phyloP scores from a whole-genome alignment of 345 rosid genomes.

The Melaleuca alternifolia region DNA sequence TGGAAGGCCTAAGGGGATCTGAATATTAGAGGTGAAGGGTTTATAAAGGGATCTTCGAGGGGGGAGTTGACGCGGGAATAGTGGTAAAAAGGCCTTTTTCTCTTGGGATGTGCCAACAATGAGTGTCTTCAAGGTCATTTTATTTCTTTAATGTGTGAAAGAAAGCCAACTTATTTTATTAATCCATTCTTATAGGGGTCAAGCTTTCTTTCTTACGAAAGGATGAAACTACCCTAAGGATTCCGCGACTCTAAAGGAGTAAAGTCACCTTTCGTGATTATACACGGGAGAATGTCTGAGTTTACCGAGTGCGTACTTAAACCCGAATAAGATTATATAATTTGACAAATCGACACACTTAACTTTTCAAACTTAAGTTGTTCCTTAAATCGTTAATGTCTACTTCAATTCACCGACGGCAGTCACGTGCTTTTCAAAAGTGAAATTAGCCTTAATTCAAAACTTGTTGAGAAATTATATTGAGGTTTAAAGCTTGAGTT shows the following conservation, averaged over 20 bases:
- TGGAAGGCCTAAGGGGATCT: not conserved
- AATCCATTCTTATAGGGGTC: not conserved
- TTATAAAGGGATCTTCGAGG: not conserved
- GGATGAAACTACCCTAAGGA: not conserved
- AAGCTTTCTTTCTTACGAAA: not conserved
- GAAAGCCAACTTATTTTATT: not conserved
- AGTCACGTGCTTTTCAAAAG: rapidly evolving
- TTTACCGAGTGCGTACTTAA: not conserved
- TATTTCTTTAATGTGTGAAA: not conserved
- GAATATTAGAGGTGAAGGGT: not conserved
- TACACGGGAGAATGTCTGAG: not conserved
- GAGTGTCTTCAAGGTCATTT: slow-evolving; percentile 14
- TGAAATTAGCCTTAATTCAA: not conserved
- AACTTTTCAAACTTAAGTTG: rapidly evolving
- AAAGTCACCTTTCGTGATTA: not conserved
- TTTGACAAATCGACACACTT: not conserved
- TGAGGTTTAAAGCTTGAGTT: not conserved
- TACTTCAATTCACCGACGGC: rapidly evolving
- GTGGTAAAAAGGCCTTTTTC: slow-evolving; percentile 21
- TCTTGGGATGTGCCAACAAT: slow-evolving; percentile 16
- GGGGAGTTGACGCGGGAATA: slow-evolving; percentile 52
- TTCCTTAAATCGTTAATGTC: not conserved
- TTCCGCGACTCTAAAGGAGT: not conserved
- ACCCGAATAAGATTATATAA: not conserved
- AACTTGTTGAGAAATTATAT: not conserved